phyloP scores from a whole-genome alignment of 192 early-diverging fungal species.

The Umbelopsis vinacea region DNA sequence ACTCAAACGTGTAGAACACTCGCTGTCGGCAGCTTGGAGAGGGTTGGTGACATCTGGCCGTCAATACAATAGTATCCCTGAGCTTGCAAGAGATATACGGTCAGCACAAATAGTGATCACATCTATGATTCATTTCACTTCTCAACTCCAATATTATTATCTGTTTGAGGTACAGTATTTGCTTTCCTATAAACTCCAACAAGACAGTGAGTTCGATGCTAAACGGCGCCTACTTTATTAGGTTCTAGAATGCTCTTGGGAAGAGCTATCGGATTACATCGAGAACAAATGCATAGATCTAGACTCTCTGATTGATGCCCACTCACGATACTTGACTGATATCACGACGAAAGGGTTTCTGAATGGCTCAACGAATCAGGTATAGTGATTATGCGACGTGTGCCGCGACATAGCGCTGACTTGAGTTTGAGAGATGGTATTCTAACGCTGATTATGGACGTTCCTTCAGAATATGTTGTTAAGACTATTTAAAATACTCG shows the following conservation, averaged over 20 bases:
- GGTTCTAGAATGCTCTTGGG: conserved; percentile 91
- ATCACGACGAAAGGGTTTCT: conserved; percentile 73
- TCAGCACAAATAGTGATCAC: conserved; percentile 67
- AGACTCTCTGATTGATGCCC: conserved; percentile 80
- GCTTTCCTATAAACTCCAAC: too few species aligned
- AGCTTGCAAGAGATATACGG: conserved; percentile 66
- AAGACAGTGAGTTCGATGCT: neutral
- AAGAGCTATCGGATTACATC: conserved; percentile 65
- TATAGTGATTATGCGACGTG: conserved; percentile 29
- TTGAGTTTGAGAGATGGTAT: too few species aligned
- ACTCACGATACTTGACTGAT: conserved; percentile 72
- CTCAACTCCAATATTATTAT: conserved; percentile 93
- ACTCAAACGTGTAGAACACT: conserved; percentile 86
- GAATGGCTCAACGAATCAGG: conserved; percentile 45
- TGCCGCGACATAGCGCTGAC: neutral
- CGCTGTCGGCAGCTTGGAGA: conserved; percentile 76
- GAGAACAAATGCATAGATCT: conserved; percentile 69
- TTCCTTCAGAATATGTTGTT: neutral
- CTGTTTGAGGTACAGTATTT: conserved; percentile 77
- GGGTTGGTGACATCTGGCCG: conserved; percentile 73
- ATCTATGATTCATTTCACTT: conserved; percentile 94
- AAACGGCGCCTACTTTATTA: conserved; percentile 21
- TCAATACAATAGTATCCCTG: conserved; percentile 49
- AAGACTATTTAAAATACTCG: conserved; percentile 54
- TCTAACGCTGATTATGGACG: too few species aligned